Base-by-base conservation (phyloP, 2,329 filamentous ascomycete species). In the Fusarium nelsonii region DNA sequence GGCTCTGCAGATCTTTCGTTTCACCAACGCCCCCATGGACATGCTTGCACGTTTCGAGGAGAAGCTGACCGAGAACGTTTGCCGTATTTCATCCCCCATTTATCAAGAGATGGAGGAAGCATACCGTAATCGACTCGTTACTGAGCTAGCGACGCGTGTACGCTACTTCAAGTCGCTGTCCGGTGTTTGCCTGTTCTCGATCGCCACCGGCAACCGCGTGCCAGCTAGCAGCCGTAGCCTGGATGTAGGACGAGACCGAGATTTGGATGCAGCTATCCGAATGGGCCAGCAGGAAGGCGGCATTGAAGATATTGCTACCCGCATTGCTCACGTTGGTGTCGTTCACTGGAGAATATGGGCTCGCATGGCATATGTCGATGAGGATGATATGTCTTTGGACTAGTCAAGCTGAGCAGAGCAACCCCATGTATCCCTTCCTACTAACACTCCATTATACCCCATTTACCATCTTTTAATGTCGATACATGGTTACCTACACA, bases 281-380 rank as follows among this genome's bases (percentile, higher is more conserved):
- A 82, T 84, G 56, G 77, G 79, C 10, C 82, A 84, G 43, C 85
- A 87, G 50, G 85, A 88, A 49, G 83, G 81, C 43, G 83, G 84
- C 34, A 74, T 92, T 37, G 84, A 85, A 43, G 90, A 93, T 61
- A 88, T 97, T 77, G 89, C 92, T 1, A 91, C 90, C 44, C 89
- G 92, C 45, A 84, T 97, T 51, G 91, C 93, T 8, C 95, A 97
- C 75, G 88, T 97, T 44, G 89, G 92, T 15, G 85, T 96, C 8
- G 81, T 98, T 26, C 94, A 97, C 79, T 97, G 94, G 94, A 87
- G 92, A 49, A 91, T 97, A 4, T 98, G 94, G 93, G 87, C 88
- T 2, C 87, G 88, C 3, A 83, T 97, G 54, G 88, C 91, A 14
- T 97, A 97, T 76, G 69, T 81, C 15, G 79, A 78, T 28, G 83